Base-by-base conservation (phyloP, 2,329 filamentous ascomycete species). In the Orbilia blumenaviensis region DNA sequence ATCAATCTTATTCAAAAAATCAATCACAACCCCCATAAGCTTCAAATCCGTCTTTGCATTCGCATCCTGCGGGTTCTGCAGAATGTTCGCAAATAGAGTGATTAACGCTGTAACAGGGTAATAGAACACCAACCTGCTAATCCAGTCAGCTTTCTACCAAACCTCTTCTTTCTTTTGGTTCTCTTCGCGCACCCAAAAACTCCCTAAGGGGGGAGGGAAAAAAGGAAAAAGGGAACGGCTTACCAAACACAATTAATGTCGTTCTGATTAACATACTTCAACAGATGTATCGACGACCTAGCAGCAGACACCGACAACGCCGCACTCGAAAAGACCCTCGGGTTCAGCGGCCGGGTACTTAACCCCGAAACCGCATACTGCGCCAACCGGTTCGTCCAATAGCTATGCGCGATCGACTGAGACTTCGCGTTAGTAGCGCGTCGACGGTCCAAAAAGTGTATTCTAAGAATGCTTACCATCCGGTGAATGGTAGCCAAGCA, bases 401-500 rank as follows among this genome's bases (percentile, higher is more conserved):
- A 97, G 12, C 95, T 95, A 81, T 97, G 94, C 80, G 98, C 95
- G 29, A 98, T 92, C 44, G 93, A 96, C 72, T 76, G 32, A 36
- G 29, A 36, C n/a, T 52, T 42, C 32, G 25, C 36, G 56, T 61
- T 46, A 38, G 62, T 63, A 71, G 46, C 36, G 21, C 18, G 25
- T 32, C 42, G 46, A 8, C 41, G 21, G 54, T 34, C 21, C 18
- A 60, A 29, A 48, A 41, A 52, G 32, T 38, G 44, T 25, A 56
- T 56, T 66, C 14, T 36, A 12, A 60, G 36, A 58, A 32, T 56
- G 34, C 71, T 56, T 64, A 76, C 72, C 95, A 98, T 99, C 61
- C 95, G 92, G 82, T 99, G 95, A 78, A 99, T 97, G 0, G 95
- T 99, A 0, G 94, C 97, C 61, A 99, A 84, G 80, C 94, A 97